Evolutionary conservation across 768 basidiomycete genomes (phyloP).

Genomic region (Phaffia australis): DNA sequence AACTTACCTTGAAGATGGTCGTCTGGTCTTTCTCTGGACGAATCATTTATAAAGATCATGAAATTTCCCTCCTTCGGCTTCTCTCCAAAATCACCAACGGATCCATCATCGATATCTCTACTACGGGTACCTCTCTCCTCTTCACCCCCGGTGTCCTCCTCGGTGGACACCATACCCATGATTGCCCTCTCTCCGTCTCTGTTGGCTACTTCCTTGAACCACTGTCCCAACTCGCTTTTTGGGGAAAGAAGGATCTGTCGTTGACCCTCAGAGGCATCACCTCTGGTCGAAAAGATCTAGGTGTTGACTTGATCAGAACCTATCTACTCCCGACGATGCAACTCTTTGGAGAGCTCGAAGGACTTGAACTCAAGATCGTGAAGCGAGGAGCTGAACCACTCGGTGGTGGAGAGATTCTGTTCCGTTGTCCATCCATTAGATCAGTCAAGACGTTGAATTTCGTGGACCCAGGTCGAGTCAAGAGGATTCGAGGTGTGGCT

Average conservation of each 20-base stretch:
- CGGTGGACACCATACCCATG: slow-evolving; percentile 69
- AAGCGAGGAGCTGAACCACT: slow-evolving; percentile 90
- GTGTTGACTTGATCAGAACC: slow-evolving; percentile 77
- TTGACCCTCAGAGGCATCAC: slow-evolving; percentile 81
- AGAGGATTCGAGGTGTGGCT: slow-evolving; percentile 87
- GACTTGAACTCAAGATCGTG: slow-evolving; percentile 85
- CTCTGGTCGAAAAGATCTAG: slow-evolving; percentile 82
- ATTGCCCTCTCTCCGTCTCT: slow-evolving; percentile 76
- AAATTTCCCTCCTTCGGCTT: slow-evolving; percentile 76
- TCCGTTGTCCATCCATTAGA: slow-evolving; percentile 83
- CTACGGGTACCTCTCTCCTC: slow-evolving; percentile 85
- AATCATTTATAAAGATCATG: slow-evolving; percentile 57
- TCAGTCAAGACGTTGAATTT: slow-evolving; percentile 88
- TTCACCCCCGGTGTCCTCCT: slow-evolving; percentile 84
- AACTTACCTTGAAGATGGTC: no score
- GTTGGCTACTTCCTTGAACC: slow-evolving; percentile 93
- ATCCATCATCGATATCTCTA: slow-evolving; percentile 85
- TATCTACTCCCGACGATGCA: slow-evolving; percentile 85
- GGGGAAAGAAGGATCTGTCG: slow-evolving; percentile 74
- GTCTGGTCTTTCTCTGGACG: no score
- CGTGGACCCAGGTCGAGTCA: slow-evolving; percentile 78
- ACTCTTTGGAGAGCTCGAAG: slow-evolving; percentile 78
- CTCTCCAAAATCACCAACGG: slow-evolving; percentile 90
- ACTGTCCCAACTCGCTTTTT: slow-evolving; percentile 77
- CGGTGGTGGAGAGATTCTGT: slow-evolving; percentile 76